Base-by-base conservation (phyloP, 306 rosid genomes). In the Cyamopsis tetragonoloba region DNA sequence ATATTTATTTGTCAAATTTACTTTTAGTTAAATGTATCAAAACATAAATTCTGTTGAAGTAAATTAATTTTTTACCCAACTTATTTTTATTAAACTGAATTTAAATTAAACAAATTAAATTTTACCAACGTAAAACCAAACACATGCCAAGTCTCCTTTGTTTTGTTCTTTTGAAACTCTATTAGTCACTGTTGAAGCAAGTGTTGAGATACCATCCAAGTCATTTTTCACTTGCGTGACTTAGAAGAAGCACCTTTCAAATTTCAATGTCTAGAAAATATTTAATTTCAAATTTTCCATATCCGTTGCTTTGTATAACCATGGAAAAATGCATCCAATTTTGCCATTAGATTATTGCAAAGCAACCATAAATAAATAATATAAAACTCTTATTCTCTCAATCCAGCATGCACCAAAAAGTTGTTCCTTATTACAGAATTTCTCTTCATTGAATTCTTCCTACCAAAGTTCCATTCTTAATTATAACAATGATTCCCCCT, bases 181-280 rank as follows among this genome's bases (percentile, higher is more conserved):
- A 1, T 28, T 57, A 31, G 58, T 70, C 27, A 70, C 28, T 58
- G 1, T 42, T 54, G 66, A 73, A 51, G 63, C 35, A 50, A 56
- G 58, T 66, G 24, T 35, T 42, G 17, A 43, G 76, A 31, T 70
- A 13, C 34, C 66, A 28, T 42, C 12, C 6, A 43, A 48, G n/a
- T n/a, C n/a, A n/a, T 2, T 34, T 58, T 50, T 27, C n/a, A 53
- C 59, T 41, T 44, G 72, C 72, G 38, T 31, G 66, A 54, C 60
- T 53, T 55, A 19, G 53, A 65, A 55, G 35, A 65, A 55, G 35
- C 51, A 74, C 26, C 13, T 55, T 53, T 32, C 49, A 14, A 57
- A n/a, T n/a, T n/a, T n/a, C n/a, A n/a, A n/a, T n/a, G n/a, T 74
- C 56, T 74, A 24, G 11, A 68, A 31, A 28, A 14, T 13, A 32